Base-by-base conservation (phyloP, 768 basidiomycete species). In the Boletus sp. region DNA sequence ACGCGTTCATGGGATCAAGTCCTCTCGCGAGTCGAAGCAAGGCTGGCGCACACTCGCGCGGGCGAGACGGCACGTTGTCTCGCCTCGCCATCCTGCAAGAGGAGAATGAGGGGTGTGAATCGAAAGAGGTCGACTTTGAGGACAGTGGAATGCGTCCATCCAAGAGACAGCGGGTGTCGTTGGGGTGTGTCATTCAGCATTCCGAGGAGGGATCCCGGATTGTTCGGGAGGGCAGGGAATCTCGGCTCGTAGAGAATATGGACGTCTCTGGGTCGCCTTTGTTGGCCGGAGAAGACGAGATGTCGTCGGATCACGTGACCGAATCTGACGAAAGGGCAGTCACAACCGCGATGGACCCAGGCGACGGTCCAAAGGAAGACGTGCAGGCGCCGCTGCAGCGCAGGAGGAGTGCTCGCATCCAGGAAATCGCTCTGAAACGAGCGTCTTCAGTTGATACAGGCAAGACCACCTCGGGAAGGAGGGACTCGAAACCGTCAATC, bases 201-300 rank as follows among this genome's bases (percentile, higher is more conserved):
- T 39, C 42, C 1, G 46, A 43, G 14, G 52, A 27, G 40, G 52
- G 7, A 21, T 5, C 41, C 15, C 5, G 21, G 4, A n/a, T 35
- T 23, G 47, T 53, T 38, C 57, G 39, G 30, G 57, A 41, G 4
- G 40, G 11, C 7, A 42, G 41, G 35, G 51, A 41, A 27, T 69
- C 68, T 23, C 59, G 58, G 17, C 54, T 69, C 35, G 11, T 69
- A 25, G 68, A 69, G 55, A 50, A 68, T 17, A 59, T 69, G 50
- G 60, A 69, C 23, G 1, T 65, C 8, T 69, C 69, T 2, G 67
- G 54, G 5, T 69, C 69, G 4, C 56, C 60, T 27, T 47, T 70
- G 19, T 43, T 70, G 5, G 41, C 38, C 1, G 46, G 23, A 19
- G 55, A 58, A n/a, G 57, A 54, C 27, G 51, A 51, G 3, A 13